These are phyloP conservation scores for Leucocoprinus birnbaumii DNA, from an alignment of 768 basidiomycete species.

Conservation along the genomic window DNA sequence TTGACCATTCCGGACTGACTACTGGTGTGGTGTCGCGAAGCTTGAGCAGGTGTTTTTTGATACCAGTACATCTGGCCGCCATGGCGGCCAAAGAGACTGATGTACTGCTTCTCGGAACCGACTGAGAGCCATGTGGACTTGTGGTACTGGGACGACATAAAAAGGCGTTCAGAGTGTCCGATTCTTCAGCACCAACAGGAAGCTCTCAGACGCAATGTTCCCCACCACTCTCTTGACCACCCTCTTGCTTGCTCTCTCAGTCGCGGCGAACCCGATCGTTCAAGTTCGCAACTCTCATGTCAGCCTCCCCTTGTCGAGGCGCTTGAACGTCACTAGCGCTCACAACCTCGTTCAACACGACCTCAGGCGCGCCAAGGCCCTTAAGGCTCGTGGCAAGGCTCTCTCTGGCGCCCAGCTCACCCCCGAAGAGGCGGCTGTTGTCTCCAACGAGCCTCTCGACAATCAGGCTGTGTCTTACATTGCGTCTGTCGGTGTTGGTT, in stretches of 20 bases:
- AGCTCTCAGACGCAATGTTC: constrained; percentile 28
- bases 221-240: constrained; percentile 38
- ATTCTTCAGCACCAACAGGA: background rate
- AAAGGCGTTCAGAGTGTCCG: no score
- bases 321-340: constrained; percentile 47
- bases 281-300: constrained; percentile 37
- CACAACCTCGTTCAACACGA: constrained; percentile 49
- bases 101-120: no score
- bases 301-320: constrained; percentile 52
- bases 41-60: background rate
- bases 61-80: background rate
- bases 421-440: constrained; percentile 29
- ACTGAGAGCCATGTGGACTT: background rate
- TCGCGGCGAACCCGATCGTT: constrained; percentile 38
- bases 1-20: background rate
- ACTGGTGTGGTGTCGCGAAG: background rate
- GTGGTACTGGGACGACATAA: no score
- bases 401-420: constrained; percentile 26
- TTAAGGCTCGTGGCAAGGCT: constrained; percentile 32
- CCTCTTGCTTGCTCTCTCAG: constrained; percentile 42
- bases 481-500: constrained; percentile 50
- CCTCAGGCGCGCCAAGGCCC: constrained; percentile 41
- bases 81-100: no score
- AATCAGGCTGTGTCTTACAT: constrained; percentile 41
- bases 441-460: constrained; percentile 38